Percentiles rank a stretch among this genome's conserved stretches.
These are phyloP conservation scores for Phaeodactylum tricornutum DNA, from an alignment of 108 stramenopile genomes.

Conservation along the genomic window DNA sequence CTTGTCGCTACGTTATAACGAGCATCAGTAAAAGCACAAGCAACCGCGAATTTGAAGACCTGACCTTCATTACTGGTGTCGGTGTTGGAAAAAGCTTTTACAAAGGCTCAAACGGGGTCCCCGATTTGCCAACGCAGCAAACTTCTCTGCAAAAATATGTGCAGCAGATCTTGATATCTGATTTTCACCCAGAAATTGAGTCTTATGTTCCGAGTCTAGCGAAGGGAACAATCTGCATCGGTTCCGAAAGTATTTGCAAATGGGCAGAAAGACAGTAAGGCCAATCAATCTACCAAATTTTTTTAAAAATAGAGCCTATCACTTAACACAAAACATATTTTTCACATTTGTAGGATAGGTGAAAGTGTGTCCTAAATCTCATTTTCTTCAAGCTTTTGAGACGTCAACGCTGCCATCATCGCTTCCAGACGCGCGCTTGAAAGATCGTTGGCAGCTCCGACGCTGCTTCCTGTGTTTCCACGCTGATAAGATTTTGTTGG, in stretches of 20 bases:
- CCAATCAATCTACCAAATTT: too few species aligned
- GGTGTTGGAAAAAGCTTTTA: too few species aligned
- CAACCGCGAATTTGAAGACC: conserved; percentile 23
- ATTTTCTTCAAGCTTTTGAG: conserved; percentile 7
- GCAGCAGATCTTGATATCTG: conserved; percentile 25
- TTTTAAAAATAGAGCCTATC: too few species aligned
- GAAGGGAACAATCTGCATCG: conserved; percentile 28
- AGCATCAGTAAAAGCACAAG: conserved; percentile 3
- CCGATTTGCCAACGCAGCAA: too few species aligned
- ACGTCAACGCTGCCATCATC: conserved; percentile 51
- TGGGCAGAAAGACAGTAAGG: conserved; percentile 6
- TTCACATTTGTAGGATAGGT: too few species aligned
- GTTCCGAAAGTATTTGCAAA: neutral
- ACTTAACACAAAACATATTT: too few species aligned
- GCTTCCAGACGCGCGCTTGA: conserved; percentile 58
- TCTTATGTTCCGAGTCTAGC: conserved; percentile 30
- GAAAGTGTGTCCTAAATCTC: too few species aligned
- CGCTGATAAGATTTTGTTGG: too few species aligned
- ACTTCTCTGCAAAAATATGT: conserved; percentile 37
- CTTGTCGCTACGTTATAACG: conserved; percentile 46
- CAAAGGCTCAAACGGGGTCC: too few species aligned
- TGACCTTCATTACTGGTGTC: conserved; percentile 66
- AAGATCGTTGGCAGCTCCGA: too few species aligned
- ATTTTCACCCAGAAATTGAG: conserved; percentile 37
- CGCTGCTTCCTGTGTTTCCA: too few species aligned